These are phyloP conservation scores for Backusella mclennaniae DNA, from an alignment of 192 early-diverging fungal genomes.

Conservation along the genomic window DNA sequence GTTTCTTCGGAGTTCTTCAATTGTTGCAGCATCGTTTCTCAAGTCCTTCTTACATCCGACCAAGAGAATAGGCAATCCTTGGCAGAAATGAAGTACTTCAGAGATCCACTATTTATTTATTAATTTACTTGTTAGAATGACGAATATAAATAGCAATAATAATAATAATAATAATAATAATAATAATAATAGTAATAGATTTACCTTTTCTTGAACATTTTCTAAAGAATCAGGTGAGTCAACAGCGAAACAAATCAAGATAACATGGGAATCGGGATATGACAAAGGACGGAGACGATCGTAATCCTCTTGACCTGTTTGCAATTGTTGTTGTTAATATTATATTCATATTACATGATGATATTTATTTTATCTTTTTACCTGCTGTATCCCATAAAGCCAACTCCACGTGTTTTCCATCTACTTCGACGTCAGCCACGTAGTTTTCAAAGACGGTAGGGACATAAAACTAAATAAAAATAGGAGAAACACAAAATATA, in stretches of 20 bases:
- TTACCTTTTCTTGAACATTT: constrained; percentile 70
- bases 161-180: no score
- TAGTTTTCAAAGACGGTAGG: constrained; percentile 80
- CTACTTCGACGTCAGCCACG: constrained; percentile 69
- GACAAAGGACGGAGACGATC: constrained; percentile 83
- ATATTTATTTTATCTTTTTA: constrained; percentile 19
- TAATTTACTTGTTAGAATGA: background rate
- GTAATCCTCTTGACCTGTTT: constrained; percentile 37
- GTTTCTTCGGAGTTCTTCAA: constrained; percentile 72
- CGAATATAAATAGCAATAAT: background rate
- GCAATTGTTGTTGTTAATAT: background rate
- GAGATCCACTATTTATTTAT: constrained; percentile 72
- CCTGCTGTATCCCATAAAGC: constrained; percentile 80
- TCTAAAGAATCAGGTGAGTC: constrained; percentile 81
- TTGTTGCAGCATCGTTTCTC: constrained; percentile 72
- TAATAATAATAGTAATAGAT: background rate
- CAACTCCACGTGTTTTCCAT: constrained; percentile 67
- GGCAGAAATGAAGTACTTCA: constrained; percentile 85
- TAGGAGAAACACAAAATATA: background rate
- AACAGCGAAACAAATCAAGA: constrained; percentile 91
- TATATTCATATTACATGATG: background rate
- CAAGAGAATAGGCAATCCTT: constrained; percentile 80
- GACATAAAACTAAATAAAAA: constrained; percentile 54
- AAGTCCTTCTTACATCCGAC: constrained; percentile 93
- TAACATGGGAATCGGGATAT: constrained; percentile 90